phyloP scores from a whole-genome alignment of 805 yeast species.

The Wickerhamomyces queroliae region DNA sequence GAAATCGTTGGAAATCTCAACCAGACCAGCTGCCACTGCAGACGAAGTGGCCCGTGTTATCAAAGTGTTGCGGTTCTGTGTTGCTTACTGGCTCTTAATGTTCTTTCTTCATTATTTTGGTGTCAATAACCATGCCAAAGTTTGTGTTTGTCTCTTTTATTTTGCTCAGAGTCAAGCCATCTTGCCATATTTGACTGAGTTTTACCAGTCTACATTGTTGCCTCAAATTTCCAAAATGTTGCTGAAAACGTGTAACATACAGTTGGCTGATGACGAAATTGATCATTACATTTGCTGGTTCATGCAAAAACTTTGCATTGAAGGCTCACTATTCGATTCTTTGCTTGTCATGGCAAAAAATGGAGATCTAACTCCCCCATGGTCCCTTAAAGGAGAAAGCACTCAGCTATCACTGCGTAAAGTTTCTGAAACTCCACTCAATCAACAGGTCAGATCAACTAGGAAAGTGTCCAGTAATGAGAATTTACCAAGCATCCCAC shows the following conservation, averaged over 20 bases:
- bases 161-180: not conserved
- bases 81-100: not conserved
- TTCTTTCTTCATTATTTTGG: not conserved
- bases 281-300: not conserved
- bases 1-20: slow-evolving; percentile 11
- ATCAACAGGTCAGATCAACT: not conserved
- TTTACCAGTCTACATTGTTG: not conserved
- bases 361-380: no score
- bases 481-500: not conserved
- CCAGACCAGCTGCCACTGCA: not conserved
- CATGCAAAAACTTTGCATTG: not conserved
- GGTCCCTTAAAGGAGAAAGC: no score
- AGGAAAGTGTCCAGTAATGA: not conserved
- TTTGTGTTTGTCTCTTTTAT: not conserved
- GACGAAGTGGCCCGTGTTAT: not conserved
- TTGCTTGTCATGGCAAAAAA: no score
- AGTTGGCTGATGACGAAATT: not conserved
- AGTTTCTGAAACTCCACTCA: not conserved
- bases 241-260: not conserved
- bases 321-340: not conserved
- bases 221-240: not conserved
- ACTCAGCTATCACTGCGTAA: not conserved
- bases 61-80: not conserved
- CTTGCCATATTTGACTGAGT: not conserved
- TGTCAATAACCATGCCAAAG: not conserved